Percentiles rank a stretch among this genome's conserved stretches.
Conservation (phyloP, 148 eudicot genomes). For the Cornus florida region DNA sequence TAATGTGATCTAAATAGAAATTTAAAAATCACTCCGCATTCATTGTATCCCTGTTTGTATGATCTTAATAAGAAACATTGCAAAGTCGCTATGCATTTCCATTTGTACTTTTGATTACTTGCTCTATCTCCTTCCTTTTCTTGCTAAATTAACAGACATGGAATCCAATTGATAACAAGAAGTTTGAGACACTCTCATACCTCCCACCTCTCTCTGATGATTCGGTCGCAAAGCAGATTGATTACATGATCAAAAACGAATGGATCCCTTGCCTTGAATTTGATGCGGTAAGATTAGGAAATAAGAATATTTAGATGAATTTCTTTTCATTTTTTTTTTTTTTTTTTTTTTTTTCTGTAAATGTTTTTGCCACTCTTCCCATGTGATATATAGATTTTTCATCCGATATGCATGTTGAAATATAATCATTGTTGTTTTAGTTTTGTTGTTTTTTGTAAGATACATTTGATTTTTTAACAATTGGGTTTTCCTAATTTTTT, state of each 20-base stretch:
- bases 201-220: constrained; percentile 52
- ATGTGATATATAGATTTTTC: background rate
- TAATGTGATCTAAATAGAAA: background rate
- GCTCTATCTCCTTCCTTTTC: background rate
- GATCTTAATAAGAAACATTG: background rate
- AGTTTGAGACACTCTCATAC: constrained; percentile 67
- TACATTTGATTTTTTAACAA: background rate
- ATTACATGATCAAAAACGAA: constrained; percentile 54
- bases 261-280: constrained; percentile 62
- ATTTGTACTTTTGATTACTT: background rate
- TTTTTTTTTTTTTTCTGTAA: background rate
- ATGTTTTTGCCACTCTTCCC: background rate
- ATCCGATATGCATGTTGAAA: no score
- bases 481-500: background rate
- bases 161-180: constrained; percentile 58
- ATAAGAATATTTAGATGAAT: background rate
- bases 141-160: constrained; percentile 32
- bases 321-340: background rate
- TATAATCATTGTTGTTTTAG: background rate
- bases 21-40: background rate
- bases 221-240: constrained; percentile 43
- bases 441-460: background rate
- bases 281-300: constrained; percentile 23
- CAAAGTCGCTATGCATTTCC: background rate
- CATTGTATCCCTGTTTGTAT: background rate